A percentile compares a stretch with the other conserved stretches of the same genome.
Evolutionary conservation across 192 early-diverging fungal species (phyloP).

Genomic region (Borealophlyctis nickersoniae): DNA sequence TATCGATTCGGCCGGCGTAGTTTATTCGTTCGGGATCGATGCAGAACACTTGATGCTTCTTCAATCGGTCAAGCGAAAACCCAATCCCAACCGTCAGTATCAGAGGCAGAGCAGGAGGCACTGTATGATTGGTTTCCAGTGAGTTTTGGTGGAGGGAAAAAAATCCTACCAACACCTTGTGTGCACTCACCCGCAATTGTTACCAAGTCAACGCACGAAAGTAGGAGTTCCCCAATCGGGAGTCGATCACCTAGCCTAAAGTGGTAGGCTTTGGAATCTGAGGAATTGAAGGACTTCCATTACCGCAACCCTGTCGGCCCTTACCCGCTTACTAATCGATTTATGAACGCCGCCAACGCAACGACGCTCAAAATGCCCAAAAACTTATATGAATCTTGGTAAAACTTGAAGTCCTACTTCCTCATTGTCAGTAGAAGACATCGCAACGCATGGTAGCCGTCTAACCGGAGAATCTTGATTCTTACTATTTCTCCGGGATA

Average conservation of each 20-base stretch:
- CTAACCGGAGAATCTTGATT: slow-evolving; percentile 12
- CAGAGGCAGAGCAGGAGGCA: slow-evolving; percentile 48
- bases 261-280: not conserved
- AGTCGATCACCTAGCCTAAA: not conserved
- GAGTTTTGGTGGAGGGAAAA: not conserved
- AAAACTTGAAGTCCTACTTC: slow-evolving; percentile 45
- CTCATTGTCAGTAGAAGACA: not conserved
- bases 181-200: slow-evolving; percentile 39
- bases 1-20: slow-evolving; percentile 39
- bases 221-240: not conserved
- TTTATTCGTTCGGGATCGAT: slow-evolving; percentile 42
- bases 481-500: slow-evolving; percentile 31
- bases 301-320: no score
- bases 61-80: slow-evolving; percentile 33
- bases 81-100: slow-evolving; percentile 42
- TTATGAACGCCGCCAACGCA: slow-evolving; percentile 39
- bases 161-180: no score
- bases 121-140: not conserved
- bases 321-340: slow-evolving; percentile 31
- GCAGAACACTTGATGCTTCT: slow-evolving; percentile 36
- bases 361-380: slow-evolving; percentile 32
- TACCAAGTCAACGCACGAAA: slow-evolving; percentile 43
- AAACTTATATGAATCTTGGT: slow-evolving; percentile 42
- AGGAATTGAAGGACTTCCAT: not conserved
- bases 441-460: not conserved